A percentile compares a stretch with the other conserved stretches of the same genome.
phyloP scores from a whole-genome alignment of 352 stramenopile genomes.

The Phytophthora ohioensis region DNA sequence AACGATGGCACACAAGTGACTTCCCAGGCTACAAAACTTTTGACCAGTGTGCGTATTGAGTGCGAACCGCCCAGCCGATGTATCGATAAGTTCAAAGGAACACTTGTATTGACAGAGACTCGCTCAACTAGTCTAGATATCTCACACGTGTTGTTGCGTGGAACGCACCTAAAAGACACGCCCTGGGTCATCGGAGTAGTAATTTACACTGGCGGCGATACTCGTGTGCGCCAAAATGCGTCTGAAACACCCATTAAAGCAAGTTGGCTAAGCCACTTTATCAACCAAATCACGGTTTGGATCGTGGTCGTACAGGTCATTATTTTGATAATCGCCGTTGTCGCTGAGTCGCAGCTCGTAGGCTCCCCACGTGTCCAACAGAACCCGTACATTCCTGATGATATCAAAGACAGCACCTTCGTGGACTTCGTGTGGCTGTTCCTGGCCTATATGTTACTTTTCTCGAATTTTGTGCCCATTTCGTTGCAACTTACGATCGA shows the following conservation, averaged over 20 bases:
- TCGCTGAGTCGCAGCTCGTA: conserved; percentile 53
- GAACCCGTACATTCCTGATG: conserved; percentile 57
- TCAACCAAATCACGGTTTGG: conserved; percentile 85
- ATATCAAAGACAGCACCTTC: conserved; percentile 42
- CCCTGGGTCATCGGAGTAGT: conserved; percentile 75
- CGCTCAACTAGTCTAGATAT: conserved; percentile 57
- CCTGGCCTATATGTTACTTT: conserved; percentile 91
- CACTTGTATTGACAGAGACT: conserved; percentile 42
- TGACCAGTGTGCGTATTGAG: conserved; percentile 35
- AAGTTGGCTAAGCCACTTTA: conserved; percentile 76
- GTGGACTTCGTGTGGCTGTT: conserved; percentile 66
- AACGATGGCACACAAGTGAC: conserved; percentile 37
- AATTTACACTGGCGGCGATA: conserved; percentile 90
- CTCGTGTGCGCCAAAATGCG: conserved; percentile 86
- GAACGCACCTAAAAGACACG: conserved; percentile 77
- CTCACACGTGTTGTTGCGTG: conserved; percentile 77
- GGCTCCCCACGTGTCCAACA: conserved; percentile 34
- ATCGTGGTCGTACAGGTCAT: conserved; percentile 77
- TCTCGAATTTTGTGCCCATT: conserved; percentile 94
- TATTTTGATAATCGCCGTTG: conserved; percentile 59
- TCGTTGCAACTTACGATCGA: conserved; percentile 92
- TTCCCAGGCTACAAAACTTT: conserved; percentile 10
- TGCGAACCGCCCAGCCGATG: conserved; percentile 60
- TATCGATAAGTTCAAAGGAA: conserved; percentile 89
- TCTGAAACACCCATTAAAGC: conserved; percentile 78